Conservation (phyloP, 1,139 yeast species). For the Yamadazyma sp. region DNA sequence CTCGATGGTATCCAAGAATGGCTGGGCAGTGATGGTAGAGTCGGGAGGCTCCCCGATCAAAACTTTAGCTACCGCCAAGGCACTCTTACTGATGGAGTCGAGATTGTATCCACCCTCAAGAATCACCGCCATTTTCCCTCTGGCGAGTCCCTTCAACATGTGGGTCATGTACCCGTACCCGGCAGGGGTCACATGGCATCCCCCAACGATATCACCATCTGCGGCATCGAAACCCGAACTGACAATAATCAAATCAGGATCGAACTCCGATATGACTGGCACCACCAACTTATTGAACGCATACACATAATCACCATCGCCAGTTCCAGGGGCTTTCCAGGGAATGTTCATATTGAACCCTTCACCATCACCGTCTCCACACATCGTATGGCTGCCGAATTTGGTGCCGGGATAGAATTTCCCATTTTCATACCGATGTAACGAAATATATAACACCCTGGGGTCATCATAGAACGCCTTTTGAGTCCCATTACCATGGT, state of each 20-base stretch:
- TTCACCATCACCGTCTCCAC: conserved; percentile 83
- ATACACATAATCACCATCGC: conserved; percentile 93
- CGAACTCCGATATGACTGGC: conserved; percentile 86
- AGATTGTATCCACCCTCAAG: conserved; percentile 96
- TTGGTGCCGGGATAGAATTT: conserved; percentile 92
- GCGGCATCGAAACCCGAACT: conserved; percentile 99
- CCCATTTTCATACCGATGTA: conserved; percentile 92
- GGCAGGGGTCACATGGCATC: conserved; percentile 92
- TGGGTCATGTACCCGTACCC: conserved; percentile 98
- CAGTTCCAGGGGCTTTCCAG: conserved; percentile 92
- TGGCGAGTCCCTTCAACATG: conserved; percentile 80
- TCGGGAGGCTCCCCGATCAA: conserved; percentile 96
- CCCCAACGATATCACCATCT: conserved; percentile 97
- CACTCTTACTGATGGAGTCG: conserved; percentile 87
- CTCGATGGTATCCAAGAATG: conserved; percentile 78
- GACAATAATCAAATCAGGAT: conserved; percentile 89
- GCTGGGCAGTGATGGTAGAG: conserved; percentile 56
- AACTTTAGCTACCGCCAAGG: conserved; percentile 88
- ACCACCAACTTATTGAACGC: conserved; percentile 87
- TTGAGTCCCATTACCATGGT: conserved; percentile 98
- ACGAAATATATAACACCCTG: conserved; percentile 82
- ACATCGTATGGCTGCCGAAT: conserved; percentile 73
- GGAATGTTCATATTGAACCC: conserved; percentile 91
- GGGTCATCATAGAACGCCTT: conserved; percentile 88
- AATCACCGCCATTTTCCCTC: conserved; percentile 84